Percentiles rank a stretch among this genome's conserved stretches.
phyloP scores from a whole-genome alignment of 176 grass and related monocot species.

The Alopecurus myosuroides region DNA sequence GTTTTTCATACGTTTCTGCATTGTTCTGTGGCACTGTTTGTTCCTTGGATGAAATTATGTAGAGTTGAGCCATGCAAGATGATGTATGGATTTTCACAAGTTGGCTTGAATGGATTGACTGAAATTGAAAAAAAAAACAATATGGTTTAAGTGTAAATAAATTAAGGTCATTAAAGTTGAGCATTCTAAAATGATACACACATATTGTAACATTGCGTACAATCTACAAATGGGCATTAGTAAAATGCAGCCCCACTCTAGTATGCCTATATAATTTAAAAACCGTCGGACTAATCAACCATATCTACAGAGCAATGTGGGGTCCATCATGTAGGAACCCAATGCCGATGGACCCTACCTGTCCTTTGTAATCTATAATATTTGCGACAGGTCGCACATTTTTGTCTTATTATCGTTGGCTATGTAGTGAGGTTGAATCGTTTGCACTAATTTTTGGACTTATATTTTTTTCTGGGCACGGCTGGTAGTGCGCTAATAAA shows the following conservation, averaged over 20 bases:
- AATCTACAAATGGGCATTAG: background rate
- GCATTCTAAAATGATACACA: background rate
- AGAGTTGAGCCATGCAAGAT: background rate
- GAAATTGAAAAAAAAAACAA: background rate
- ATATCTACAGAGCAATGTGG: background rate
- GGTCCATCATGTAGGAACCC: background rate
- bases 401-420: background rate
- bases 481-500: background rate
- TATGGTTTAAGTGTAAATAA: background rate
- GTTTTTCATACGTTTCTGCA: background rate
- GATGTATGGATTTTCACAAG: background rate
- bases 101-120: background rate
- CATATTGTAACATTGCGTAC: background rate
- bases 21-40: background rate
- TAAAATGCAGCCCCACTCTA: background rate
- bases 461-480: background rate
- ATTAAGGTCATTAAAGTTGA: background rate
- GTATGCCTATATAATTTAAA: background rate
- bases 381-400: background rate
- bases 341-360: fast-evolving
- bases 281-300: background rate
- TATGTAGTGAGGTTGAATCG: background rate
- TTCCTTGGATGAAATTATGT: background rate
- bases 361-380: background rate
- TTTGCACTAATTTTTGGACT: background rate